These are phyloP conservation scores for Tulasnella sp. DNA, from an alignment of 768 basidiomycete species.

Conservation along the genomic window DNA sequence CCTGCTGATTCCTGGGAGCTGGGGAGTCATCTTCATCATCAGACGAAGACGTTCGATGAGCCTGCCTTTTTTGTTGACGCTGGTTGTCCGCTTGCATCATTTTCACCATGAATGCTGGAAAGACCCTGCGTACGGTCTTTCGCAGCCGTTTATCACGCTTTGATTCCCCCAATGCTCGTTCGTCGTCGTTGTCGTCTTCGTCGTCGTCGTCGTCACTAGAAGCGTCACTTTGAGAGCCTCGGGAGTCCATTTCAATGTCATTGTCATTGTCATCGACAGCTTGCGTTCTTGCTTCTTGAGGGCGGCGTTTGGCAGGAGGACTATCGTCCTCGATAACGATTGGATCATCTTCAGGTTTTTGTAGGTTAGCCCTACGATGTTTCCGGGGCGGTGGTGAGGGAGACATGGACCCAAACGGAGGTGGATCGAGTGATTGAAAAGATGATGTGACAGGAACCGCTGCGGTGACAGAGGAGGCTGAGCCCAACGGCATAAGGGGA, in stretches of 20 bases:
- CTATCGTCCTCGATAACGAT: background rate
- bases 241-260: background rate
- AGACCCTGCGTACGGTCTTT: conserved; percentile 38
- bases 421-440: background rate
- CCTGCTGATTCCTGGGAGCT: conserved; percentile 15
- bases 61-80: conserved; percentile 28
- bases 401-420: background rate
- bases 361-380: no score
- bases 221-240: background rate
- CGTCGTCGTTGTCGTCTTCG: conserved; percentile 22
- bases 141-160: conserved; percentile 28
- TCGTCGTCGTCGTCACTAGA: no score
- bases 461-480: background rate
- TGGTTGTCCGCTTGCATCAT: conserved; percentile 24
- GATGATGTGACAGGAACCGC: background rate
- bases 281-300: no score
- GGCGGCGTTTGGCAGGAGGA: background rate
- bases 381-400: no score
- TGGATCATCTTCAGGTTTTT: no score
- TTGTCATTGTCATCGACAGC: no score
- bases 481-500: background rate
- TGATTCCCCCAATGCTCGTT: conserved; percentile 5
- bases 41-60: conserved; percentile 5
- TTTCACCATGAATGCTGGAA: conserved; percentile 45
- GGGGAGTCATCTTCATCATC: conserved; percentile 2